Base-by-base conservation (phyloP, 1,139 yeast genomes). In the Geotrichum bryndzae region DNA sequence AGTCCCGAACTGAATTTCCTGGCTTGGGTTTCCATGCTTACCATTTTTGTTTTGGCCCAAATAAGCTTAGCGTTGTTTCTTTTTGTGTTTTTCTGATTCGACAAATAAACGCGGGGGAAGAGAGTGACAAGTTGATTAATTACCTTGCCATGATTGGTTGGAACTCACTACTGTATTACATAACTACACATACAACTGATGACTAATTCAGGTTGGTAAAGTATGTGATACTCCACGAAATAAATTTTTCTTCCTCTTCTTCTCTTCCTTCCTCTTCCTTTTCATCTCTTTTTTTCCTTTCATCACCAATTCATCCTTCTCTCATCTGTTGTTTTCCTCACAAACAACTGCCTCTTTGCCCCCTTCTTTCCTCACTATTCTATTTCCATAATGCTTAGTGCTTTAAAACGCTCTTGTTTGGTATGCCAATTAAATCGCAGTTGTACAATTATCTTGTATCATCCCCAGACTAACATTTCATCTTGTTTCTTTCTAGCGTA, bases 401-500 rank as follows among this genome's bases (percentile, higher is more conserved):
- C 67, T 61, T 61, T 68, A 38, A 66, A 64, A 61, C 66, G 69
- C 62, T 63, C 69, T 56, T 65, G 68, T 59, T 61, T 66, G 66
- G 70, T 67, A 65, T 22, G 70, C 64, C 27, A 25, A 25, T 25
- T 25, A 25, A 25, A 25, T 25, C 27, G 5, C 27, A 25, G 27
- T 4, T 25, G 4, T 25, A 4, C 27, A 25, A 25, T 25, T 25
- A 25, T 25, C 46, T 23, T 53, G 55, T 31, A 3, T 52, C 5
- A 23, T 38, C 51, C 55, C 41, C 50, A 11, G 51, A 41, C 58
- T 59, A 54, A 51, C 55, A 22, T 13, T 23, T 33, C 27, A 2
- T n/a, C 23, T 25, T 22, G 41, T 18, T 18, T 51, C 11, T 25
- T 18, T 33, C 27, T 50, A 61, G 63, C 57, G 57, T 38, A 58